Conservation (phyloP, 768 basidiomycete genomes). For the Termitomyces sp. region DNA sequence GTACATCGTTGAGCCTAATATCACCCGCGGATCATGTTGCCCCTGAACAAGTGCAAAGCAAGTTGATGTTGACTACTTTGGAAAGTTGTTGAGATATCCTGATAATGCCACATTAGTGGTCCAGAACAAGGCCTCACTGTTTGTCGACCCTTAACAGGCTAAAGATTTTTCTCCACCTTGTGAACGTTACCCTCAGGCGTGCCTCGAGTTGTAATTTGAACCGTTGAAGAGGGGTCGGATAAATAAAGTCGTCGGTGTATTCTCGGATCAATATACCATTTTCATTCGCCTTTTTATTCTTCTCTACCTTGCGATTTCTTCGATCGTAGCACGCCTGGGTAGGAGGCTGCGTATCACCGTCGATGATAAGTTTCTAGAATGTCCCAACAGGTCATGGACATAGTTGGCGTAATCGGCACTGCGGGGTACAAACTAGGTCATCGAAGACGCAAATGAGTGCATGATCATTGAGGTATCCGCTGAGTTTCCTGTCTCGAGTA, state of each 20-base stretch:
- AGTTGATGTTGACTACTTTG: conserved; percentile 89
- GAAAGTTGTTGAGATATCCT: conserved; percentile 71
- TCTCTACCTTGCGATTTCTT: too few species aligned
- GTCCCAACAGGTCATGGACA: conserved; percentile 90
- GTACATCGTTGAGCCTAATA: conserved; percentile 72
- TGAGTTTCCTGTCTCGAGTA: conserved; percentile 55
- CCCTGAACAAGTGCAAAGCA: conserved; percentile 88
- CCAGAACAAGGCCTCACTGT: conserved; percentile 92
- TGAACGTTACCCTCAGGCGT: conserved; percentile 38
- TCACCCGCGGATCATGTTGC: conserved; percentile 79
- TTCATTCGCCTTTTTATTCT: too few species aligned
- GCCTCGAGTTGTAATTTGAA: too few species aligned
- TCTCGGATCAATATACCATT: too few species aligned
- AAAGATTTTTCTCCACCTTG: conserved; percentile 38
- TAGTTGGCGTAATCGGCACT: conserved; percentile 87
- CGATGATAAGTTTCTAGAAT: conserved; percentile 67
- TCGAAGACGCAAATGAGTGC: conserved; percentile 71
- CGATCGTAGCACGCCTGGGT: too few species aligned
- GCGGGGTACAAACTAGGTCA: conserved; percentile 83
- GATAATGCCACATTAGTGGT: conserved; percentile 69
- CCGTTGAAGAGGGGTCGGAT: too few species aligned
- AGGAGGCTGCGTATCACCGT: conserved; percentile 53
- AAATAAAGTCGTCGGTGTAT: too few species aligned
- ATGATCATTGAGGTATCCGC: too few species aligned
- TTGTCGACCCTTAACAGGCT: conserved; percentile 13